These are phyloP conservation scores for Debaryomyces sp. DNA, from an alignment of 1,139 yeast species.

Conservation along the genomic window DNA sequence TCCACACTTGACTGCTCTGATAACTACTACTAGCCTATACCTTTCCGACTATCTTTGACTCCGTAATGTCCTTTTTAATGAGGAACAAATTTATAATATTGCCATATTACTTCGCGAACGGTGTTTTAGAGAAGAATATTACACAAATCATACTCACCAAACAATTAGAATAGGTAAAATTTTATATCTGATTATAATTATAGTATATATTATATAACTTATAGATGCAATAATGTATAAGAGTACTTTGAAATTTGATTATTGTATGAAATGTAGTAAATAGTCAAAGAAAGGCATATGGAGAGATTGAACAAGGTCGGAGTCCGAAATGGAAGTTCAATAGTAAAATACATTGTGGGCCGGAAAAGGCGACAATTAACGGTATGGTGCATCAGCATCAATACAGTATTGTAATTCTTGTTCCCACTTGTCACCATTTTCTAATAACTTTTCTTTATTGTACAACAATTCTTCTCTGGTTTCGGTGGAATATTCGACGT, in stretches of 20 bases:
- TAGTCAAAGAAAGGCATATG: background rate
- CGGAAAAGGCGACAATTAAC: constrained; percentile 38
- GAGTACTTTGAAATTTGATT: constrained; percentile 1
- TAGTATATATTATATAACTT: constrained; percentile 6
- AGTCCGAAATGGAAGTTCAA: background rate
- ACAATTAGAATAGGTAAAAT: background rate
- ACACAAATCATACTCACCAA: constrained; percentile 8
- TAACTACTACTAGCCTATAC: background rate
- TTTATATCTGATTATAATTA: constrained; percentile 5
- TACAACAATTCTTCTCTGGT: constrained; percentile 88
- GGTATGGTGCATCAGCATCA: constrained; percentile 89
- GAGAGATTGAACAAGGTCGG: background rate
- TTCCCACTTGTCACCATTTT: constrained; percentile 94
- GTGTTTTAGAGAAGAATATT: constrained; percentile 12
- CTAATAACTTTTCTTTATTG: constrained; percentile 85
- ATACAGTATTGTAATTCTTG: constrained; percentile 87
- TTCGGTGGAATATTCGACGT: constrained; percentile 83
- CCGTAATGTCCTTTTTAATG: background rate
- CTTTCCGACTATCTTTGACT: background rate
- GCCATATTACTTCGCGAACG: background rate
- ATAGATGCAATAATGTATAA: constrained; percentile 3
- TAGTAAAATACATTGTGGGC: background rate
- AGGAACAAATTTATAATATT: background rate
- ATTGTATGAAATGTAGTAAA: background rate
- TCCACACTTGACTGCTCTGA: background rate